A percentile compares a stretch with the other conserved stretches of the same genome.
phyloP scores from a whole-genome alignment of 164 flowering plant genomes.

The Santalum album region DNA sequence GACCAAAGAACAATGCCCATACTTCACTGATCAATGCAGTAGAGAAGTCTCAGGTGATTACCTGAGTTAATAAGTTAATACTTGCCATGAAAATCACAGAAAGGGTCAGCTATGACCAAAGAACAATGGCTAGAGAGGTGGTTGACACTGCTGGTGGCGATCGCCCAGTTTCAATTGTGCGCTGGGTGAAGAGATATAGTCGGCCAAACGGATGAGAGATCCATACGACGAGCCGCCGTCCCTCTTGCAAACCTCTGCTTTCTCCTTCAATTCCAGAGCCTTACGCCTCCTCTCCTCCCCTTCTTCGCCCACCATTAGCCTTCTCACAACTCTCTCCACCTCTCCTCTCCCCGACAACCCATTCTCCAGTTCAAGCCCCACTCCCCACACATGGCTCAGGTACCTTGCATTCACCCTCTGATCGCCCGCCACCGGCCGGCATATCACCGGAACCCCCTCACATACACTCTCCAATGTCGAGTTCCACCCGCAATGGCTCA shows the following conservation, averaged over 20 bases:
- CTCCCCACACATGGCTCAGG: conserved; percentile 31
- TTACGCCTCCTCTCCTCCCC: conserved; percentile 34
- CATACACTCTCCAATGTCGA: conserved; percentile 44
- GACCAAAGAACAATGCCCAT: no score
- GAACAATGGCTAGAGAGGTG: no score
- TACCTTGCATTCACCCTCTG: conserved; percentile 40
- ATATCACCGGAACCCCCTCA: conserved; percentile 57
- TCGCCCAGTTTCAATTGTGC: no score
- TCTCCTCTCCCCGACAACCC: conserved; percentile 23
- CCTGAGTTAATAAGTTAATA: no score
- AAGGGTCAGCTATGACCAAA: no score
- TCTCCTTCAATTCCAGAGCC: conserved; percentile 19
- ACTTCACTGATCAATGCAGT: no score
- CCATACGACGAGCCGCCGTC: conserved; percentile 45
- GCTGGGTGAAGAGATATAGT: conserved; percentile 9
- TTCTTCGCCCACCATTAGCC: conserved; percentile 29
- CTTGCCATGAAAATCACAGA: no score
- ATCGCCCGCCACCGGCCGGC: conserved; percentile 37
- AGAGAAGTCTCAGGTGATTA: no score
- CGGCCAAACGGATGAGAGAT: conserved; percentile 17
- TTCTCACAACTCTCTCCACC: conserved; percentile 18
- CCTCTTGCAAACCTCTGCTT: conserved; percentile 11
- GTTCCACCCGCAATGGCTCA: conserved; percentile 59
- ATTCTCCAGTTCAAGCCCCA: conserved; percentile 34
- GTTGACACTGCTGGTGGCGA: no score